These are phyloP conservation scores for Polygonum aviculare DNA, from an alignment of 148 eudicot genomes.

Conservation along the genomic window DNA sequence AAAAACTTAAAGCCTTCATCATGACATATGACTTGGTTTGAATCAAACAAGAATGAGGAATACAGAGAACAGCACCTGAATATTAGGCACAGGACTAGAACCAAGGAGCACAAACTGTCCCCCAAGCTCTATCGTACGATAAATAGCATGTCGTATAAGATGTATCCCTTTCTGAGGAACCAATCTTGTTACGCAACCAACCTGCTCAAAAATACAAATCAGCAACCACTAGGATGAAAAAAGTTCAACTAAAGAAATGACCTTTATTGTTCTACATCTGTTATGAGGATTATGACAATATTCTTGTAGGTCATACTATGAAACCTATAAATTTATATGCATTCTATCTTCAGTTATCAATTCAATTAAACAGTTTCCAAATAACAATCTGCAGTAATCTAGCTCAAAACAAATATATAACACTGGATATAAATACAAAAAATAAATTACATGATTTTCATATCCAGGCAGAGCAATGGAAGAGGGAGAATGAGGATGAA, in stretches of 20 bases:
- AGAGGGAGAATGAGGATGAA: background rate
- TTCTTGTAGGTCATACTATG: background rate
- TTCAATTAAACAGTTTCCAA: background rate
- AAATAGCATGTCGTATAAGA: slow-evolving; percentile 93
- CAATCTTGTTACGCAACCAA: slow-evolving; percentile 90
- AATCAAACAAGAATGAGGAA: background rate
- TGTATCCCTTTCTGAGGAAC: slow-evolving; percentile 97
- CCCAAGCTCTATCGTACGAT: slow-evolving; percentile 69
- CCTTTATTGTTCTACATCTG: background rate
- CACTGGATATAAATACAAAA: background rate
- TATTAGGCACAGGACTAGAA: slow-evolving; percentile 85
- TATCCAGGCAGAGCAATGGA: background rate
- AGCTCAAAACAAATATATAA: background rate
- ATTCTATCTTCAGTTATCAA: background rate
- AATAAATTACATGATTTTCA: background rate
- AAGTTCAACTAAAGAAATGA: background rate
- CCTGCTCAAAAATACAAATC: slow-evolving; percentile 29
- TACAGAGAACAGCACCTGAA: slow-evolving; percentile 44
- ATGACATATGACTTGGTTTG: background rate
- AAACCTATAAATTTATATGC: background rate
- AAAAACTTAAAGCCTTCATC: background rate
- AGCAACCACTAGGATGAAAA: background rate
- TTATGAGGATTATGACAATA: background rate
- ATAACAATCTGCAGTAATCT: background rate
- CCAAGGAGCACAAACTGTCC: slow-evolving; percentile 97